Evolutionary conservation across 2,329 filamentous ascomycete genomes (phyloP).

Genomic region (Drechmeria coniospora): DNA sequence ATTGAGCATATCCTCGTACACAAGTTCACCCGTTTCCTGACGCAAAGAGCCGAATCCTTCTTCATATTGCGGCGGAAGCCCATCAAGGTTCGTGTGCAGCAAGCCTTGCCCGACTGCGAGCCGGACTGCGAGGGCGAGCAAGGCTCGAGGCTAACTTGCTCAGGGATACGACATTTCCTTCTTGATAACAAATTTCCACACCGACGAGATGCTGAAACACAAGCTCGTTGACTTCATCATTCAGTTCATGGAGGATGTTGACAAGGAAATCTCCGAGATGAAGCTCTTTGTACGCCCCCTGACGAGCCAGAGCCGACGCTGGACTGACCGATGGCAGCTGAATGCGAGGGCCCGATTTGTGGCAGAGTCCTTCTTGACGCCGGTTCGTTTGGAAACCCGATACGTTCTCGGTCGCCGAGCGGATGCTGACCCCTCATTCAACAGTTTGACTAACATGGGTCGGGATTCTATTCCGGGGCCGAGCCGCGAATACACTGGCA

Average conservation of each 20-base stretch:
- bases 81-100: slow-evolving; percentile 51
- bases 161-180: slow-evolving; percentile 98
- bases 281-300: slow-evolving; percentile 80
- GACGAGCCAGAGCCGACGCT: background rate
- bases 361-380: slow-evolving; percentile 94
- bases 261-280: slow-evolving; percentile 99
- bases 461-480: too few relatives aligned
- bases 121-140: too few relatives aligned
- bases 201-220: slow-evolving; percentile 96
- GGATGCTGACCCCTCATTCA: slow-evolving; percentile 1
- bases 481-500: too few relatives aligned
- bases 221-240: slow-evolving; percentile 99
- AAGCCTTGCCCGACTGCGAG: too few relatives aligned
- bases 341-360: slow-evolving; percentile 96
- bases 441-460: slow-evolving; percentile 19
- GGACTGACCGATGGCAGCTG: slow-evolving; percentile 39
- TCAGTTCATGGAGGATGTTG: slow-evolving; percentile 98
- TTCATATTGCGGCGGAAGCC: slow-evolving; percentile 93
- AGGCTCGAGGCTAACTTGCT: slow-evolving; percentile 6
- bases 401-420: too few relatives aligned
- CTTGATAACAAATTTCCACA: slow-evolving; percentile 96
- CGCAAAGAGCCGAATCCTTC: slow-evolving; percentile 89
- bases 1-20: slow-evolving; percentile 97
- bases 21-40: slow-evolving; percentile 95
- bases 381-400: slow-evolving; percentile 33